A percentile compares a stretch with the other conserved stretches of the same genome.
phyloP scores from a whole-genome alignment of 371 early-diverging fungal species.

The Syncephalastrum monosporum region DNA sequence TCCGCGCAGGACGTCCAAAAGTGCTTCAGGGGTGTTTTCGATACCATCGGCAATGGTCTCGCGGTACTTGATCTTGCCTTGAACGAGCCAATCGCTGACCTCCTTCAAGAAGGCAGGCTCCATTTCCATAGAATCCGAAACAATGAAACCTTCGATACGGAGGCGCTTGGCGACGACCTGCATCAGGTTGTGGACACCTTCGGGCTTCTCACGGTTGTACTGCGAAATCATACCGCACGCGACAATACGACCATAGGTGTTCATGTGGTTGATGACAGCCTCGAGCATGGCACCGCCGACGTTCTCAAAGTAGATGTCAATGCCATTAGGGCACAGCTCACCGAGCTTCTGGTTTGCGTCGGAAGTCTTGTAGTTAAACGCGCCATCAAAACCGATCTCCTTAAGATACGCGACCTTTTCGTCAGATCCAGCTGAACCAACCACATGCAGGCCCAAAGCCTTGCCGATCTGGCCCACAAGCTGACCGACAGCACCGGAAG shows the following conservation, averaged over 20 bases:
- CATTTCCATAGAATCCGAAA: slow-evolving; percentile 41
- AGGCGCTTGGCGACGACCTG: slow-evolving; percentile 44
- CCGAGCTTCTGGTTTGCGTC: slow-evolving; percentile 38
- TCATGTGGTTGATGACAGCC: slow-evolving; percentile 52
- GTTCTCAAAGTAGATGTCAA: slow-evolving; percentile 74
- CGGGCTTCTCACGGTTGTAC: slow-evolving; percentile 52
- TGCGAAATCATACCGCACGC: slow-evolving; percentile 72
- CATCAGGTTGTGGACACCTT: slow-evolving; percentile 36
- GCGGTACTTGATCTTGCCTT: slow-evolving; percentile 66
- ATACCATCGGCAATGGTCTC: slow-evolving; percentile 75
- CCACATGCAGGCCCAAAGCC: slow-evolving; percentile 61
- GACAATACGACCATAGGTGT: slow-evolving; percentile 55
- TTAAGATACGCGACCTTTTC: slow-evolving; percentile 71
- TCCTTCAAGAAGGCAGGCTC: slow-evolving; percentile 58
- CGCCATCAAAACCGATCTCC: slow-evolving; percentile 67
- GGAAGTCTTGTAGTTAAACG: slow-evolving; percentile 82
- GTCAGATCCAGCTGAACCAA: slow-evolving; percentile 76
- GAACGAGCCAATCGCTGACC: slow-evolving; percentile 61
- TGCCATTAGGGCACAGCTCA: slow-evolving; percentile 61
- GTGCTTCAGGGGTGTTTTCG: slow-evolving; percentile 76
- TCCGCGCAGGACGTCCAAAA: slow-evolving; percentile 75
- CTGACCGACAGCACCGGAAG: slow-evolving; percentile 59
- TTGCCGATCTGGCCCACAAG: slow-evolving; percentile 69
- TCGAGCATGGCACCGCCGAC: slow-evolving; percentile 77
- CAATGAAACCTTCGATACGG: slow-evolving; percentile 65